These are phyloP conservation scores for Cryptosporidium muris DNA, from an alignment of 169 alveolate genomes.

Conservation along the genomic window DNA sequence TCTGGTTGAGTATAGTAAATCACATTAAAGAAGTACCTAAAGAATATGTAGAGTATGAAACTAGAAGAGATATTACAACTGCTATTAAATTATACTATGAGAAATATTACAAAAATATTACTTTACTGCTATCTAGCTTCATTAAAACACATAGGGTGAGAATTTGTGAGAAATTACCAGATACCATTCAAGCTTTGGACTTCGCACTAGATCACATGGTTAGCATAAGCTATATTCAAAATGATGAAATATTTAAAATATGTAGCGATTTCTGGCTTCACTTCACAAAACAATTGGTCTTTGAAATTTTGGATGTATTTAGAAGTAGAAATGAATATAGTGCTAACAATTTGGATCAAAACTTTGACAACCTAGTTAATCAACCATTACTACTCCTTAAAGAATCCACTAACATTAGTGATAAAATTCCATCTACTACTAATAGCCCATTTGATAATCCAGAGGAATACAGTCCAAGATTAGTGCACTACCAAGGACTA, in stretches of 20 bases:
- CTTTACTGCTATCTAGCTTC: constrained; percentile 83
- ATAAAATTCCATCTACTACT: neutral
- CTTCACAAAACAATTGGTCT: constrained; percentile 85
- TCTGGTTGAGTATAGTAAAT: constrained; percentile 83
- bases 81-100: constrained; percentile 84
- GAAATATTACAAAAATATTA: constrained; percentile 84
- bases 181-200: constrained; percentile 24
- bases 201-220: constrained; percentile 70
- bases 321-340: constrained; percentile 44
- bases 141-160: constrained; percentile 71
- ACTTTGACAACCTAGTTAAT: neutral
- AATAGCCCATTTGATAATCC: constrained; percentile 57
- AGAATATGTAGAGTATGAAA: constrained; percentile 81
- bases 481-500: constrained; percentile 76
- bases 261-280: constrained; percentile 96
- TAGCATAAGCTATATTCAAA: constrained; percentile 80
- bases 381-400: constrained; percentile 54
- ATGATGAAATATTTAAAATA: constrained; percentile 96
- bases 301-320: constrained; percentile 81
- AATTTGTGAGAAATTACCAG: constrained; percentile 64
- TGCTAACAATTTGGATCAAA: neutral
- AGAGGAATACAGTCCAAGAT: constrained; percentile 54
- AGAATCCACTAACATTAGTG: constrained; percentile 38
- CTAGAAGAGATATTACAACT: constrained; percentile 80
- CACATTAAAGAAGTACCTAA: constrained; percentile 81